Evolutionary conservation across 495 filamentous ascomycete genomes (phyloP).

Genomic region (Thermothielavioides terrestris): DNA sequence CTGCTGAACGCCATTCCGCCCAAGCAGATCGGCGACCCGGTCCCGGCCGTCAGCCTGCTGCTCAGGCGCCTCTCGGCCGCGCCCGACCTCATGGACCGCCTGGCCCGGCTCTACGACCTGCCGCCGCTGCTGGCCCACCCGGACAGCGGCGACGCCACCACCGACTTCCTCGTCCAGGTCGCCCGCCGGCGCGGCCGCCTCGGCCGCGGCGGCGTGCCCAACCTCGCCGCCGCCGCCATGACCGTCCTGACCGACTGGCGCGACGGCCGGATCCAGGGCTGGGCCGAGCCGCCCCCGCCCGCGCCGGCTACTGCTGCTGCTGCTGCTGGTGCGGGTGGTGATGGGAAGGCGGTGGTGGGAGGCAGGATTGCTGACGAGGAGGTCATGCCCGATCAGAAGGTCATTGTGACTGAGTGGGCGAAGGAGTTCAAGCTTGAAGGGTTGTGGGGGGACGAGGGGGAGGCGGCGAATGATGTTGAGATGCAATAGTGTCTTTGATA

Average conservation of each 20-base stretch:
- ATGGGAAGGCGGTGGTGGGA: not conserved
- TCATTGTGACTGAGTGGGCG: conserved; percentile 89
- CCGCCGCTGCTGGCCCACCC: conserved; percentile 58
- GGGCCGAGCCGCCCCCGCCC: conserved; percentile 75
- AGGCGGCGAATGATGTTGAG: conserved; percentile 26
- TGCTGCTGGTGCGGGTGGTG: conserved; percentile 36
- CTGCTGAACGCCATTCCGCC: conserved; percentile 88
- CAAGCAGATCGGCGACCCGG: conserved; percentile 84
- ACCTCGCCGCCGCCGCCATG: conserved; percentile 78
- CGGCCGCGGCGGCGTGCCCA: conserved; percentile 84
- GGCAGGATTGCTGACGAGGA: conserved; percentile 23
- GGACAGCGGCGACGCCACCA: conserved; percentile 63
- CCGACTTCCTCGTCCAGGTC: conserved; percentile 91
- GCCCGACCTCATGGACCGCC: conserved; percentile 59
- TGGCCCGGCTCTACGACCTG: conserved; percentile 74
- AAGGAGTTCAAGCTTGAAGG: conserved; percentile 94
- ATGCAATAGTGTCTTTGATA: conserved; percentile 16
- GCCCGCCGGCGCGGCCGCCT: conserved; percentile 85
- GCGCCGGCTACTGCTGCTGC: too few species aligned
- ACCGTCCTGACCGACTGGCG: conserved; percentile 92
- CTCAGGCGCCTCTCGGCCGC: conserved; percentile 67
- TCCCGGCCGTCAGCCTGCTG: conserved; percentile 75
- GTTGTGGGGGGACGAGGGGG: conserved; percentile 61
- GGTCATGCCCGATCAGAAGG: conserved; percentile 58
- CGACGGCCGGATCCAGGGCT: conserved; percentile 90